phyloP scores from a whole-genome alignment of 768 basidiomycete genomes.

The Cystobasidiopsis lactophilus region DNA sequence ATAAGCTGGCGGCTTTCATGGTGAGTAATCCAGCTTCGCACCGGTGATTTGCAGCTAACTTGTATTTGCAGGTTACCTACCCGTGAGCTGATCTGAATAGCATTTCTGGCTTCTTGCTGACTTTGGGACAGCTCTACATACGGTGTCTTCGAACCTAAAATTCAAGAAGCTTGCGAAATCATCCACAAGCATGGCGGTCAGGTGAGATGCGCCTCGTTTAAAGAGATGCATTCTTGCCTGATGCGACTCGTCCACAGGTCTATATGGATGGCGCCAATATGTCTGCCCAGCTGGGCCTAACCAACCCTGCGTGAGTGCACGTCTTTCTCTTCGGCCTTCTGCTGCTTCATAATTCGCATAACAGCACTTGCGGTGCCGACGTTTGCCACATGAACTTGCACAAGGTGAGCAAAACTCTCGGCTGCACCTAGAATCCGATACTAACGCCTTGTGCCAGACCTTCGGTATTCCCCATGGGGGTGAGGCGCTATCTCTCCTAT shows the following conservation, averaged over 20 bases:
- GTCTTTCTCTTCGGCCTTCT: not conserved
- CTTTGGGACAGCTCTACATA: constrained; percentile 54
- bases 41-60: not conserved
- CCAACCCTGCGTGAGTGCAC: constrained; percentile 59
- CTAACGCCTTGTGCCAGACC: not conserved
- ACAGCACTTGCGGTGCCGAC: constrained; percentile 67
- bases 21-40: constrained; percentile 32
- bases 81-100: not conserved
- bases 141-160: constrained; percentile 75
- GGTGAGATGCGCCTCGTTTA: not conserved
- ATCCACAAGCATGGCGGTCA: constrained; percentile 75
- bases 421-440: constrained; percentile 21
- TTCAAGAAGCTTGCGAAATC: constrained; percentile 58
- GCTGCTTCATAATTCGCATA: not conserved
- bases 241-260: constrained; percentile 58
- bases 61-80: not conserved
- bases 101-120: not conserved
- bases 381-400: constrained; percentile 96
- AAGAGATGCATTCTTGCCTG: not conserved
- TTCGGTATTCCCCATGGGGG: not conserved
- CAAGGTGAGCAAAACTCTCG: constrained; percentile 96
- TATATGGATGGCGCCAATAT: constrained; percentile 94
- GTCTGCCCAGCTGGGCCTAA: constrained; percentile 80
- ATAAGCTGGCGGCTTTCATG: constrained; percentile 89
- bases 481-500: not conserved